A percentile compares a stretch with the other conserved stretches of the same genome.
These are phyloP conservation scores for Borovskyia barvae DNA, from an alignment of 208 protist genomes.

Conservation along the genomic window DNA sequence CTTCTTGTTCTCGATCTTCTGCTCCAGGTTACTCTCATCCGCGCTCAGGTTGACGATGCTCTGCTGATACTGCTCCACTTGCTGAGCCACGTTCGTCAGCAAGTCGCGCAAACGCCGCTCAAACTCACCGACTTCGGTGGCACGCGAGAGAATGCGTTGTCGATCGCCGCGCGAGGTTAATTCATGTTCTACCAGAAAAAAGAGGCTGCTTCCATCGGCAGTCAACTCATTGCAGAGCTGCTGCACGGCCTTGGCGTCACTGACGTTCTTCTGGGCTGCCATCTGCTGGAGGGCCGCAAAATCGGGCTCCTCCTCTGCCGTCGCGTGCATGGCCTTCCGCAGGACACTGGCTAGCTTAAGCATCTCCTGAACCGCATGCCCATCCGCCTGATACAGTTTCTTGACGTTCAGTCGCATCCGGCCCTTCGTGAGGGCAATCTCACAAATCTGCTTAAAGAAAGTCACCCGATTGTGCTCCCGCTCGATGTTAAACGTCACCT, in stretches of 20 bases:
- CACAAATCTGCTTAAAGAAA: slow-evolving; percentile 93
- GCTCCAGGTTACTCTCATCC: slow-evolving; percentile 92
- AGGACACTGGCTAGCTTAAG: slow-evolving; percentile 92
- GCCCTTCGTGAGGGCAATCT: slow-evolving; percentile 80
- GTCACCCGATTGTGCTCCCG: slow-evolving; percentile 88
- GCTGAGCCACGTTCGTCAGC: slow-evolving; percentile 58
- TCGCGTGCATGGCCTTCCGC: slow-evolving; percentile 84
- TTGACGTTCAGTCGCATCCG: slow-evolving; percentile 95
- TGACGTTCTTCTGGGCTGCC: slow-evolving; percentile 80
- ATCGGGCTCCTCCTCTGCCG: slow-evolving; percentile 68
- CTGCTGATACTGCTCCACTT: slow-evolving; percentile 85
- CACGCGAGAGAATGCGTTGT: slow-evolving; percentile 80
- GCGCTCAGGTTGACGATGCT: slow-evolving; percentile 80
- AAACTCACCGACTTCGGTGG: slow-evolving; percentile 90
- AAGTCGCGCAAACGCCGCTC: slow-evolving; percentile 86
- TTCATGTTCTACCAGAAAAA: slow-evolving; percentile 88
- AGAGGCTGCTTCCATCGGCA: slow-evolving; percentile 81
- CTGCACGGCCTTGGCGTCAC: slow-evolving; percentile 86
- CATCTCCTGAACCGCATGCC: slow-evolving; percentile 96
- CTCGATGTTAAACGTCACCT: slow-evolving; percentile 90
- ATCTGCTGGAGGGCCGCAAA: slow-evolving; percentile 79
- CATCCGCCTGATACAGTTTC: slow-evolving; percentile 93
- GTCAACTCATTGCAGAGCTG: slow-evolving; percentile 91
- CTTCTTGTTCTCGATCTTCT: slow-evolving; percentile 96
- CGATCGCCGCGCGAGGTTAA: slow-evolving; percentile 59